Conservation (phyloP, 2,329 filamentous ascomycete species). For the Drechslerella coelobrocha region DNA sequence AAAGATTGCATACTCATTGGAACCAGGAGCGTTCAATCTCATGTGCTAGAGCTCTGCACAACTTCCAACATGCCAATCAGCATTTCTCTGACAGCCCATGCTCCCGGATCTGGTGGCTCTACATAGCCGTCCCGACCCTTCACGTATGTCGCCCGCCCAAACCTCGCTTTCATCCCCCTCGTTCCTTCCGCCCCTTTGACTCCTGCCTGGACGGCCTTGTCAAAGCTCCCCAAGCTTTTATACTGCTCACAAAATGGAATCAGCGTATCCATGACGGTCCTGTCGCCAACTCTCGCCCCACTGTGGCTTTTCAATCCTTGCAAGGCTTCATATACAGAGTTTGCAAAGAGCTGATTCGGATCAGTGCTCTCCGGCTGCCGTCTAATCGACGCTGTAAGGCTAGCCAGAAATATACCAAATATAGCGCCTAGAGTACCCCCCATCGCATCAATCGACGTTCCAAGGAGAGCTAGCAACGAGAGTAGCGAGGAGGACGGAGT, state of each 20-base stretch:
- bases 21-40: no score
- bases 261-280: slow-evolving; percentile 88
- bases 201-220: slow-evolving; percentile 76
- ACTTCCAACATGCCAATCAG: slow-evolving; percentile 75
- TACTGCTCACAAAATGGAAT: slow-evolving; percentile 83
- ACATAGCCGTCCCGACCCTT: slow-evolving; percentile 60
- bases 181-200: slow-evolving; percentile 79
- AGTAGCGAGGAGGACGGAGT: slow-evolving; percentile 60
- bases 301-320: slow-evolving; percentile 81
- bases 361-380: slow-evolving; percentile 39
- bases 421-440: slow-evolving; percentile 69
- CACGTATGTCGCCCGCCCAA: slow-evolving; percentile 84
- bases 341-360: slow-evolving; percentile 44
- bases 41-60: slow-evolving; percentile 50
- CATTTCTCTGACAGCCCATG: slow-evolving; percentile 82
- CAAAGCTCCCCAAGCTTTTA: slow-evolving; percentile 66
- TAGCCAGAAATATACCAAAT: slow-evolving; percentile 86
- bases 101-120: slow-evolving; percentile 75
- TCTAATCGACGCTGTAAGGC: slow-evolving; percentile 69
- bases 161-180: slow-evolving; percentile 87
- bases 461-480: slow-evolving; percentile 60
- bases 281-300: slow-evolving; percentile 84
- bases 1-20: no score
- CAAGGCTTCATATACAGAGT: slow-evolving; percentile 66
- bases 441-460: slow-evolving; percentile 64